phyloP scores from a whole-genome alignment of 352 stramenopile species.

The Phytophthora agathidicida region DNA sequence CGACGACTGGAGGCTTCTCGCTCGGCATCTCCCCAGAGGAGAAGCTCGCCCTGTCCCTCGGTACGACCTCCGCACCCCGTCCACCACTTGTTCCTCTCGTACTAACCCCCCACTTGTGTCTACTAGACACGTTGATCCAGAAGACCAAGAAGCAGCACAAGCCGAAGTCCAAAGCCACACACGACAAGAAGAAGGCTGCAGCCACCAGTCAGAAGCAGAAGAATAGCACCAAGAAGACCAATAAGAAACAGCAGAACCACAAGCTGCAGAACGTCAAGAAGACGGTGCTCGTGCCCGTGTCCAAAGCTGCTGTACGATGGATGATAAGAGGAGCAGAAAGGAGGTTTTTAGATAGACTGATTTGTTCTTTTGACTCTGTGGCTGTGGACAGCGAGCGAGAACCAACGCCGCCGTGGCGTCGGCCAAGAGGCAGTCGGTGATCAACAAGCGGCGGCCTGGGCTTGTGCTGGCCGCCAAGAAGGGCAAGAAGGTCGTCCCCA shows the following conservation, averaged over 20 bases:
- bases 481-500: slow-evolving; percentile 29
- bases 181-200: slow-evolving; percentile 19
- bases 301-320: slow-evolving; percentile 59
- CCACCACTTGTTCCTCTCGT: not conserved
- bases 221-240: slow-evolving; percentile 15
- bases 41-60: slow-evolving; percentile 59
- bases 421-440: slow-evolving; percentile 66
- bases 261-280: slow-evolving; percentile 81
- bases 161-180: slow-evolving; percentile 8
- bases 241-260: slow-evolving; percentile 33
- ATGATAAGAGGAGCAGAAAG: not conserved
- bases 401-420: slow-evolving; percentile 53
- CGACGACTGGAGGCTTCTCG: slow-evolving; percentile 37
- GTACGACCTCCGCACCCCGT: slow-evolving; percentile 20
- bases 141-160: slow-evolving; percentile 46
- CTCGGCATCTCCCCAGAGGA: slow-evolving; percentile 62
- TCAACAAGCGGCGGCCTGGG: slow-evolving; percentile 73
- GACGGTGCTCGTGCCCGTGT: slow-evolving; percentile 66
- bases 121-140: slow-evolving; percentile 50
- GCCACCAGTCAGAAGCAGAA: not conserved
- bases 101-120: not conserved
- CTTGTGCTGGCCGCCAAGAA: slow-evolving; percentile 49
- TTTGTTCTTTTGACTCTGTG: not conserved
- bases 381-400: slow-evolving; percentile 37
- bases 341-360: not conserved